Base-by-base conservation (phyloP, 2,329 filamentous ascomycete species). In the Aspergillus intermedius region DNA sequence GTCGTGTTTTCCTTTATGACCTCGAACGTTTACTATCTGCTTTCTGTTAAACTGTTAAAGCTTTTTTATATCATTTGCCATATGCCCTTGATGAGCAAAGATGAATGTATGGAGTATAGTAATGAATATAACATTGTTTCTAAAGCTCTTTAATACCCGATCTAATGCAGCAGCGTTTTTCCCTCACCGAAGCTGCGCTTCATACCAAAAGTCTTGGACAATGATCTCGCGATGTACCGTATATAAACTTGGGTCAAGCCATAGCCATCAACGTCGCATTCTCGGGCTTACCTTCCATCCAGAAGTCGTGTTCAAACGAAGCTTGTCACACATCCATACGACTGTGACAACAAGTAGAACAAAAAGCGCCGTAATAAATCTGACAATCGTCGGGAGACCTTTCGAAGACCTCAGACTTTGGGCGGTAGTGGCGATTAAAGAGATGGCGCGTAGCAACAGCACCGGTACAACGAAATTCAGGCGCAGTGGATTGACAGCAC, bases 391-490 rank as follows among this genome's bases (percentile, higher is more conserved):
- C n/a, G 41, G 4, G 12, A 25, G 13, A 4, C n/a, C 10, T 13
- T n/a, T 43, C 25, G 41, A 22, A 19, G 25, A 28, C 13, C n/a
- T 10, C 41, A 22, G 15, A 15, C 41, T 28, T n/a, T 28, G 41
- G 10, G 10, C 15, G 41, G 22, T n/a, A 25, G 10, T 6, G 6
- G 5, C n/a, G 15, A 43, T 43, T 8, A 28, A 5, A 6, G 5
- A 13, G 5, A n/a, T 43, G n/a, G n/a, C 23, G 19, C 41, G 41
- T 17, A 43, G 21, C n/a, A 44, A 28, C 21, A 47, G n/a, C 17
- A 42, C 19, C 5, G 51, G 46, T 5, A 46, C 25, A 21, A 15
- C 21, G 12, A 54, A 5, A 28, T 44, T 40, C 9, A 43, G 15
- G 13, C 42, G 49, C n/a, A 51, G 39, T 25, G 48, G 6, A 43